Conservation (phyloP, 23 red algal species). For the Gracilariopsis chorda region DNA sequence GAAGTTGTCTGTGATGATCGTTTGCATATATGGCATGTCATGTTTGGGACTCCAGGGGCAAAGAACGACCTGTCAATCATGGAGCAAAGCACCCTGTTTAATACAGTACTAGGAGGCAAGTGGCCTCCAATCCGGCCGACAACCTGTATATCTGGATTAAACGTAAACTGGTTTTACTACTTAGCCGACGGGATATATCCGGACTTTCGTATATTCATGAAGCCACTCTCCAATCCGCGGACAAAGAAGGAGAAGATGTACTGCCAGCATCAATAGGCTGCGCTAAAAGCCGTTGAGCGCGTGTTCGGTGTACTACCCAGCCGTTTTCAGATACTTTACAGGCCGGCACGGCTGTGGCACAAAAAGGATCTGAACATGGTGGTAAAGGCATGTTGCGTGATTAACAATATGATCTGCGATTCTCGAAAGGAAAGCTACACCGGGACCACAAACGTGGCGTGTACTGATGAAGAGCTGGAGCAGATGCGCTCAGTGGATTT, state of each 20-base stretch:
- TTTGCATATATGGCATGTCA: conserved; percentile 38
- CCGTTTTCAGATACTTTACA: neutral
- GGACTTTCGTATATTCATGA: conserved; percentile 3
- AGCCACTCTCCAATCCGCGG: neutral
- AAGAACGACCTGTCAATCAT: conserved; percentile 45
- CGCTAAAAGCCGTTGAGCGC: neutral
- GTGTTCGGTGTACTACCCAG: neutral
- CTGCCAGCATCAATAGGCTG: neutral
- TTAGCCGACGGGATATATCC: conserved; percentile 52
- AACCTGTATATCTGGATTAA: neutral
- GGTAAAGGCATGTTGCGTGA: neutral
- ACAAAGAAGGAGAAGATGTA: neutral
- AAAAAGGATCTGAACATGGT: neutral
- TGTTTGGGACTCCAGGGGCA: conserved; percentile 23
- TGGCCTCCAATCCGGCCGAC: neutral
- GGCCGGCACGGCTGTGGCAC: neutral
- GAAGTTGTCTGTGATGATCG: conserved; percentile 63
- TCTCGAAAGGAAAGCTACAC: neutral
- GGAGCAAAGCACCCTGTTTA: conserved; percentile 24
- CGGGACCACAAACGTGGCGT: neutral
- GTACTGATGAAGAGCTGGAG: neutral
- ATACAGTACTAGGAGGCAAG: neutral
- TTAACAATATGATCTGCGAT: neutral
- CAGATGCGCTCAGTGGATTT: neutral
- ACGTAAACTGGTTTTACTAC: conserved; percentile 39